Evolutionary conservation across 2,329 filamentous ascomycete genomes (phyloP), one percentile per base, ranked within the genome.

Genomic region (Ceratocystis variospora): DNA sequence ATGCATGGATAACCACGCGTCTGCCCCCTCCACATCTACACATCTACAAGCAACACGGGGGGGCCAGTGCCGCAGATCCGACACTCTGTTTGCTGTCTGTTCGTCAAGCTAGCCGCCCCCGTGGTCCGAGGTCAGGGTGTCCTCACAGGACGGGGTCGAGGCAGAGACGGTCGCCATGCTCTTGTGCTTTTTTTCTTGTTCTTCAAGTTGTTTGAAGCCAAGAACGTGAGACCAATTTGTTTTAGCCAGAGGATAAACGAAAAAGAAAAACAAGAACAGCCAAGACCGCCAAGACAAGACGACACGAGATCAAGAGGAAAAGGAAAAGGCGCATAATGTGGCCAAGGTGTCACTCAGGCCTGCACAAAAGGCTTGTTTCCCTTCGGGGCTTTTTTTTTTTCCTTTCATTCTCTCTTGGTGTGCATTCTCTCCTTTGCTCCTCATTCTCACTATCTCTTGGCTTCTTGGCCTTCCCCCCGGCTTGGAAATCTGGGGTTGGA

Each of bases 281-380:
- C 28, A 59, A 37, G 55, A 25, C 37, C 55, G 55, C 55, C 55
- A 59, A 59, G 55, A 33, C 28, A 17, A 12, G 37, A 41, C 37
- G 37, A 41, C 31, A 37, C n/a, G 17, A 59, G 28, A 37, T 59
- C 31, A 59, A n/a, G 28, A 59, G 55, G 28, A 59, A 1, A 7
- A 59, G 55, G 28, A 59, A 59, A 59, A 59, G 25, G 15, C 55
- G 55, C 55, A 59, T 17, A 59, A 41, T 41, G 37, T 41, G 37
- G 55, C 55, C 55, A 59, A 59, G 55, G 28, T 59, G 55, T 37
- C 55, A 59, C 55, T 59, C 55, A 59, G 25, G 31, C 31, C 2
- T 59, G 55, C 28, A 59, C 28, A 59, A 59, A 57, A 59, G 55
- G 55, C 55, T 59, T 59, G 55, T 59, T 59, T 59, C 55, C n/a